Evolutionary conservation across 176 grass and related monocot genomes (phyloP).

Genomic region (Musa schizocarpa): DNA sequence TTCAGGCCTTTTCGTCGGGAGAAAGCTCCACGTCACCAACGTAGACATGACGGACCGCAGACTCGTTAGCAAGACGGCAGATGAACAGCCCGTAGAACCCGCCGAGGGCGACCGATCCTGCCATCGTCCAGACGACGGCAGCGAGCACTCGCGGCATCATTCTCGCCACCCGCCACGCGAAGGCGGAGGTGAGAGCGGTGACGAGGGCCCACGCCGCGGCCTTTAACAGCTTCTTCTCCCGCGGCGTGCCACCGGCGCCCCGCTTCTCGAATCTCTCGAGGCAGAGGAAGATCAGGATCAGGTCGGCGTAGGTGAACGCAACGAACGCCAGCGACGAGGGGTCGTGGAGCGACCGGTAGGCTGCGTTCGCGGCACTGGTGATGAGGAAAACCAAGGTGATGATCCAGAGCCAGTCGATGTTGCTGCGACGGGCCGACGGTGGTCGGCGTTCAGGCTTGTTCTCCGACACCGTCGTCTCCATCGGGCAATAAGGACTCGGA

Average conservation of each 20-base stretch:
- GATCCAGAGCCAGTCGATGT: too few species aligned
- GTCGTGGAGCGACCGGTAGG: background rate
- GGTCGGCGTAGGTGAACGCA: background rate
- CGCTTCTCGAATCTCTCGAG: conserved; percentile 8
- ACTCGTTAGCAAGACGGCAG: too few species aligned
- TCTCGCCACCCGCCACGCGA: conserved; percentile 24
- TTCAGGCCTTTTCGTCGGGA: too few species aligned
- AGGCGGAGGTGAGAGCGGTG: conserved; percentile 19
- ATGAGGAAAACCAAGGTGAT: conserved; percentile 3
- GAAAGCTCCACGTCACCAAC: too few species aligned
- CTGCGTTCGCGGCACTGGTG: background rate
- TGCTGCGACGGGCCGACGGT: too few species aligned
- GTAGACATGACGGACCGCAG: too few species aligned
- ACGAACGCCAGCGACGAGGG: background rate
- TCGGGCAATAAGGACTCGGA: too few species aligned
- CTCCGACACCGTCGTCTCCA: too few species aligned
- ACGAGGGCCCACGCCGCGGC: conserved; percentile 26
- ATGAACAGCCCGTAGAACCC: conserved; percentile 37
- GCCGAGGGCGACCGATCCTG: conserved; percentile 11
- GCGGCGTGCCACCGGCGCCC: background rate
- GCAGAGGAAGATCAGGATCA: conserved; percentile 10
- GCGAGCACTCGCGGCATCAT: conserved; percentile 2
- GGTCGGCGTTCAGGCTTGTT: too few species aligned
- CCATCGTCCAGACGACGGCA: conserved; percentile 29
- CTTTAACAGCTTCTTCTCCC: conserved; percentile 10